Conservation (phyloP, 176 grass and related monocot genomes). For the Phyllostachys edulis region DNA sequence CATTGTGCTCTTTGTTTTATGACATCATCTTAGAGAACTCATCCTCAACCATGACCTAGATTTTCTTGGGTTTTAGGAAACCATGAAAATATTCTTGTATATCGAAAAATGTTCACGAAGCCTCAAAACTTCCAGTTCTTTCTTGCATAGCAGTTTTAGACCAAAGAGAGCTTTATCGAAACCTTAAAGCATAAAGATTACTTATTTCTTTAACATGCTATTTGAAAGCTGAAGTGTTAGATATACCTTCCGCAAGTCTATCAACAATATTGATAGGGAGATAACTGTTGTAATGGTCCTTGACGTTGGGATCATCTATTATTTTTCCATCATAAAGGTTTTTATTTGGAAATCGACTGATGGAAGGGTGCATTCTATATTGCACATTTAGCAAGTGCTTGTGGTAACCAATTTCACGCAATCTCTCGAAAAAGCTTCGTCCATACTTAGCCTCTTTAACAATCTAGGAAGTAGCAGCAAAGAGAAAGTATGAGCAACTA, state of each 20-base stretch:
- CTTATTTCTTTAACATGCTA: not conserved
- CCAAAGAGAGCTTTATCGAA: not conserved
- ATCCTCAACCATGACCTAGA: no score
- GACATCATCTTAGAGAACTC: no score
- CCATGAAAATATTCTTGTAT: no score
- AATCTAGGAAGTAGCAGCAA: constrained; percentile 28
- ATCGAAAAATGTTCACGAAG: no score
- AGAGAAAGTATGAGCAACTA: not conserved
- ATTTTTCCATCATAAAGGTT: constrained; percentile 36
- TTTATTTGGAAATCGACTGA: constrained; percentile 44
- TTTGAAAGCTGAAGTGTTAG: not conserved
- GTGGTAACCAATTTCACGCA: constrained; percentile 10
- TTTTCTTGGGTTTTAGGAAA: no score
- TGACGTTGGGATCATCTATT: constrained; percentile 37
- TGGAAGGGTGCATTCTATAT: constrained; percentile 60
- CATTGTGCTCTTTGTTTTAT: no score
- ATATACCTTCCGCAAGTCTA: constrained; percentile 38
- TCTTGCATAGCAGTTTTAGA: constrained; percentile 20
- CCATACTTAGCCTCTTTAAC: constrained; percentile 17
- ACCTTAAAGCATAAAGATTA: not conserved
- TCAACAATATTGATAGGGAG: constrained; percentile 29
- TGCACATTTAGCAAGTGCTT: constrained; percentile 47
- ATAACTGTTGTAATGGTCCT: not conserved
- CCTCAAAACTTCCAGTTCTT: no score
- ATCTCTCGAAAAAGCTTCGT: constrained; percentile 51